Evolutionary conservation across 1,284 basidiomycete species (phyloP), one percentile per base, ranked within the genome.

Genomic region (Baeospora myosura): DNA sequence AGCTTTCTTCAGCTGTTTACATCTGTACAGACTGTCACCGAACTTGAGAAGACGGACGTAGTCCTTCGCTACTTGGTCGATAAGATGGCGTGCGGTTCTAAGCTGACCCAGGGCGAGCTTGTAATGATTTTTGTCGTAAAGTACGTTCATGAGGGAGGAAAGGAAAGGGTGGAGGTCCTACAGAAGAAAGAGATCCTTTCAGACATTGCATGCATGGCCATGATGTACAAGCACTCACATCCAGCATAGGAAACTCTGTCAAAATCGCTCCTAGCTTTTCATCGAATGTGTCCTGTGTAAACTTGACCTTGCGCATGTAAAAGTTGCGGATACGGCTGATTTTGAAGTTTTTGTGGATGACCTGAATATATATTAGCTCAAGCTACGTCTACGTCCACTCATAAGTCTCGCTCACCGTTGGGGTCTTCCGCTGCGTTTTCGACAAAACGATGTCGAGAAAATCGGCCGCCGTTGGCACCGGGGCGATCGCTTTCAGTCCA

Each of bases 241-340:
- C 94, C 44, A 98, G 84, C 63, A 98, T 84, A 14, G 95, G 95
- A 65, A 99, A 99, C 62, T 98, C 95, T 35, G 79, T 78, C 53
- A 99, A 69, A 58, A 99, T 99, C 25, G 84, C 86, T 45, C 86
- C 84, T 25, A 99, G 78, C 64, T 98, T 97, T 67, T 98, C 95
- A 52, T 95, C 93, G 54, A 98, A 98, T 11, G 89, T 78, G 61
- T 98, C 93, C 64, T 98, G 94, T 1, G 94, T 96, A 65, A 98
- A 98, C 69, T 97, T 98, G 68, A 98, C 94, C 67, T 98, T 98
- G 62, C 94, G 83, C 95, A 98, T 97, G 68, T 98, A 97, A 63
- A 97, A 88, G 53, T 88, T 84, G 44, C 91, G 78, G 61, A 93
- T 94, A 42, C 92, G 82, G 49, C 88, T 91, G 63, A 98, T 98